Evolutionary conservation across 768 basidiomycete genomes (phyloP), one percentile per base, ranked within the genome.

Genomic region (Rhodocollybia butyracea): DNA sequence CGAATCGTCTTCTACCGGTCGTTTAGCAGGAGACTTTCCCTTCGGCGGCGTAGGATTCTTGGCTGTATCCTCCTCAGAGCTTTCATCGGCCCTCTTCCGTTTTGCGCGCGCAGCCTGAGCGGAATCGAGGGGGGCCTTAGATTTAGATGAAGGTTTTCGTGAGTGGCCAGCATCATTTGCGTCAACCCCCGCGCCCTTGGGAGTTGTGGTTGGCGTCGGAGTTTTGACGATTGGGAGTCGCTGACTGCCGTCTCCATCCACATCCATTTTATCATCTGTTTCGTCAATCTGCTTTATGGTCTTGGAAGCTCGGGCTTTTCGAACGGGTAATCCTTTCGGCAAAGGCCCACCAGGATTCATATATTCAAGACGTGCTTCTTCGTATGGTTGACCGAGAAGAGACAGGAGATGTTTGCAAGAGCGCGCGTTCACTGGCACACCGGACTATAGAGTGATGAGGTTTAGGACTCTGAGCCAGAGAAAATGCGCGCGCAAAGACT

Each of bases 351-450:
- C 57, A 7, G 76, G 74, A 54, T 78, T 79, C 59, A 75, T 76
- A 46, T 73, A 55, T 50, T 70, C 68, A 17, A 78, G 50, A 4
- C 80, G 73, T 6, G 76, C 79, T 27, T 64, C 63, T 59, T 80
- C 79, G 60, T 81, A 81, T 27, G 66, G 66, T 30, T 77, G 74
- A 5, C 79, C 79, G 3, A 81, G 66, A 19, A 79, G 64, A 4
- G 68, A 51, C 46, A 72, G 71, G n/a, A 80, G 65, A 59, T 80
- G 78, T 55, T 79, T 79, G 68, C 79, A 80, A 15, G 77, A 71
- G 17, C 79, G 74, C 7, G 76, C 77, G 60, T 78, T 75, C 2
- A 75, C 70, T 10, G 77, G 77, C 11, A 62, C 62, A 2, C 76
- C 66, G 11, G 60, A 59, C 73, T 68, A 50, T 7, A 58, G 11